Percentiles rank a stretch among this genome's conserved stretches.
These are phyloP conservation scores for Porcisia hertigi DNA, from an alignment of 208 protist genomes.

Conservation along the genomic window DNA sequence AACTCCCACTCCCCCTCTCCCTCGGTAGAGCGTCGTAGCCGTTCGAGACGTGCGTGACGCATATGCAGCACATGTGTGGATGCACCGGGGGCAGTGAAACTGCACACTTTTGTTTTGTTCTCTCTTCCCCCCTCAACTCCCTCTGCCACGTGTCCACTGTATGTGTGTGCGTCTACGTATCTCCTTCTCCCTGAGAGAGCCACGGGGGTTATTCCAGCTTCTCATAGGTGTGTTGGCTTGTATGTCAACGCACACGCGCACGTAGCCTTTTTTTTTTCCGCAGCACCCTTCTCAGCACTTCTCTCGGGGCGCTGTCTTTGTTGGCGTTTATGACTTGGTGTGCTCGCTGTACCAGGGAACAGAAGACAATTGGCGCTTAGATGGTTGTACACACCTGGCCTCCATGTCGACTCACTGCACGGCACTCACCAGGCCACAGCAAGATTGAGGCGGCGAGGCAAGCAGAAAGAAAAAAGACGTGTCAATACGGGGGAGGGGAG, in stretches of 20 bases:
- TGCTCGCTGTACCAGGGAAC: neutral
- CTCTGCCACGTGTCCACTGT: no score
- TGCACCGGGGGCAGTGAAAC: neutral
- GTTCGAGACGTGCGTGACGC: conserved; percentile 38
- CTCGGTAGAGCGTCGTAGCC: conserved; percentile 38
- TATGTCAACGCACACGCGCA: neutral
- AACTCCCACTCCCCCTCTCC: conserved; percentile 47
- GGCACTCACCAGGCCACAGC: neutral
- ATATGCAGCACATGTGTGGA: neutral
- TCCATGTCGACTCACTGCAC: neutral
- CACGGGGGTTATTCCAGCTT: no score
- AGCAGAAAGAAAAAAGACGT: no score
- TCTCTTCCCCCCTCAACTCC: no score
- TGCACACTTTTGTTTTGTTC: neutral
- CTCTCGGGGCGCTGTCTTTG: neutral
- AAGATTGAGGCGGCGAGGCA: no score
- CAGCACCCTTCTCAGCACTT: neutral
- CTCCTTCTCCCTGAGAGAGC: no score
- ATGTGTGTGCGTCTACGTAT: no score
- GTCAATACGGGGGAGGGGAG: no score
- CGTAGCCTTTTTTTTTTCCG: no score
- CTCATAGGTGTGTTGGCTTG: neutral
- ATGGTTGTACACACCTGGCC: neutral
- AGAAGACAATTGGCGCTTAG: no score
- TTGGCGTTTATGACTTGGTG: neutral